Conservation (phyloP, 2,329 filamentous ascomycete species). For the Aureobasidium melanogenum region DNA sequence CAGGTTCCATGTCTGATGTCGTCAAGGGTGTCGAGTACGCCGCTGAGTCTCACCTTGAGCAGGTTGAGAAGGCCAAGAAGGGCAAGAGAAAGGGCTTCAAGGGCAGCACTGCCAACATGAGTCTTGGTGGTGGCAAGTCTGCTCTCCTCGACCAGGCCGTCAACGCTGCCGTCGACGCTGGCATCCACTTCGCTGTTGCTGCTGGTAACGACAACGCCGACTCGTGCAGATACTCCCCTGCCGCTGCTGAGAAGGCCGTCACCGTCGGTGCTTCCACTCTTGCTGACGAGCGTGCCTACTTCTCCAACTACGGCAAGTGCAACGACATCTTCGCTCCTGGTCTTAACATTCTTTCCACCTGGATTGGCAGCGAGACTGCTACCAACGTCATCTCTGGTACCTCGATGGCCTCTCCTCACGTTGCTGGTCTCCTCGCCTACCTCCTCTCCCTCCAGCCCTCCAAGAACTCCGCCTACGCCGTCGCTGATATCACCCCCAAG, state of each 20-base stretch:
- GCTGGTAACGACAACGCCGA: conserved; percentile 98
- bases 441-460: conserved; percentile 92
- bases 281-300: conserved; percentile 93
- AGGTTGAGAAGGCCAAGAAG: conserved; percentile 69
- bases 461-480: conserved; percentile 81
- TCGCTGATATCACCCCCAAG: conserved; percentile 82
- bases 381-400: conserved; percentile 99
- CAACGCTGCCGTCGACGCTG: conserved; percentile 83
- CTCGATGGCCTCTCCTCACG: conserved; percentile 97
- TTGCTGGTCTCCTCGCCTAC: conserved; percentile 94
- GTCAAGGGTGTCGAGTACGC: conserved; percentile 98
- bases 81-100: conserved; percentile 95
- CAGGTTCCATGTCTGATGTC: conserved; percentile 96
- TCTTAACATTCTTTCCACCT: conserved; percentile 93
- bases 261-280: conserved; percentile 94
- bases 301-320: conserved; percentile 99
- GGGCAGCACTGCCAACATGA: conserved; percentile 99
- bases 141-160: conserved; percentile 82
- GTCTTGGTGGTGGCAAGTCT: conserved; percentile 95
- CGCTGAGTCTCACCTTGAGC: conserved; percentile 66
- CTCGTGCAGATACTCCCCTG: conserved; percentile 98
- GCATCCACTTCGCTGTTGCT: conserved; percentile 95
- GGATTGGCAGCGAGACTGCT: conserved; percentile 93
- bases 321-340: conserved; percentile 98
- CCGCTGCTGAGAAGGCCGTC: conserved; percentile 81